These are phyloP conservation scores for Phytophthora uliginosa DNA, from an alignment of 352 stramenopile species.

Conservation along the genomic window DNA sequence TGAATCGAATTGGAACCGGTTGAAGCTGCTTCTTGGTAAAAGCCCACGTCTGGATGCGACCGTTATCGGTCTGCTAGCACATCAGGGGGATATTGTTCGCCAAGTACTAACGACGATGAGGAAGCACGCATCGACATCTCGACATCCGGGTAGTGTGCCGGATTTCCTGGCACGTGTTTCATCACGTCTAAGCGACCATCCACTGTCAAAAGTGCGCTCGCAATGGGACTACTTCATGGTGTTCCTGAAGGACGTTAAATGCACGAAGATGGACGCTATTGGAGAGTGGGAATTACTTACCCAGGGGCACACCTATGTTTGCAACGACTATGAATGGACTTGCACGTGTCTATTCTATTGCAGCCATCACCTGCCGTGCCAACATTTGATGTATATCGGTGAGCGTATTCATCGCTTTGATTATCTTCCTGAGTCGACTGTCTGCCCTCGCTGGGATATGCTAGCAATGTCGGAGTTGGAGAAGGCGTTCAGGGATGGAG, in stretches of 20 bases:
- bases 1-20: constrained; percentile 30
- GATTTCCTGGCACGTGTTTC: constrained; percentile 4
- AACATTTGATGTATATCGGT: neutral
- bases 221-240: constrained; percentile 7
- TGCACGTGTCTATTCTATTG: neutral
- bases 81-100: constrained; percentile 15
- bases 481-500: neutral
- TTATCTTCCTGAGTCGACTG: neutral
- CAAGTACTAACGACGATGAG: constrained; percentile 5
- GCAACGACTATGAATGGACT: constrained; percentile 1
- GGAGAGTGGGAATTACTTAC: neutral
- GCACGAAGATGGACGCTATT: neutral
- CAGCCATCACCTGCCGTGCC: neutral
- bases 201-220: neutral
- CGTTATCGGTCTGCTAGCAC: neutral
- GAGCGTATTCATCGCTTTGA: neutral
- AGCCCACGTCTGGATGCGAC: constrained; percentile 14
- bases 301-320: neutral
- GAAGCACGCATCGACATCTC: constrained; percentile 3
- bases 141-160: neutral
- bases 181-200: neutral
- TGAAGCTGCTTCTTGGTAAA: constrained; percentile 26
- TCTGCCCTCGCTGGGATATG: neutral
- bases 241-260: neutral
- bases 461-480: neutral